phyloP scores from a whole-genome alignment of 768 basidiomycete genomes.

The Termitomyces titanicus region DNA sequence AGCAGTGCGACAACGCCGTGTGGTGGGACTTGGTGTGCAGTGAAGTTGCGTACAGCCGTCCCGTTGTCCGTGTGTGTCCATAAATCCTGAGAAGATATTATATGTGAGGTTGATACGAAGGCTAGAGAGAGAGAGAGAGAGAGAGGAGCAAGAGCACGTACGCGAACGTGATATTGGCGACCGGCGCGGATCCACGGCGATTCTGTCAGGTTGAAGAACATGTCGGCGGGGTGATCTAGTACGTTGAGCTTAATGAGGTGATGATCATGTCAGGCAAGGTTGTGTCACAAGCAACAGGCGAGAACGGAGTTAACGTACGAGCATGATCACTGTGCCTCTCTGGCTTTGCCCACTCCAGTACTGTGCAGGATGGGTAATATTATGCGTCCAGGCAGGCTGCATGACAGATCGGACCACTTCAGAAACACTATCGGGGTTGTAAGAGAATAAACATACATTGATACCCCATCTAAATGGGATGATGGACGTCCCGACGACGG shows the following conservation, averaged over 20 bases:
- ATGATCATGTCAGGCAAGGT: background rate
- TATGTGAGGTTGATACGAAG: background rate
- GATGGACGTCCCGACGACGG: slow-evolving; percentile 56
- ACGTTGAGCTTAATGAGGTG: slow-evolving; percentile 47
- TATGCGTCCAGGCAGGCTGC: slow-evolving; percentile 35
- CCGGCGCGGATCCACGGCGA: slow-evolving; percentile 67
- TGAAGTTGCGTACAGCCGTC: slow-evolving; percentile 60
- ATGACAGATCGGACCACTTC: background rate
- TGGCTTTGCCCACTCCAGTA: slow-evolving; percentile 63
- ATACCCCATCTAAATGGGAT: slow-evolving; percentile 69
- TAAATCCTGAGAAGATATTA: slow-evolving; percentile 46
- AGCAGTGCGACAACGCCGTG: slow-evolving; percentile 71
- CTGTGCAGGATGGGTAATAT: slow-evolving; percentile 51
- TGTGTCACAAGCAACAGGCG: too few relatives aligned
- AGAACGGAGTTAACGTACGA: slow-evolving; percentile 34
- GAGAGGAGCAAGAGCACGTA: slow-evolving; percentile 27
- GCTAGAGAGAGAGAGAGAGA: too few relatives aligned
- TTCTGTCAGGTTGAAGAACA: slow-evolving; percentile 61
- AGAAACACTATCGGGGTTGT: background rate
- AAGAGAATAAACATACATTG: slow-evolving; percentile 37
- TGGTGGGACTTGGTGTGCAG: slow-evolving; percentile 48
- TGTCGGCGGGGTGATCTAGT: slow-evolving; percentile 44
- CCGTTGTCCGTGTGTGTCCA: slow-evolving; percentile 75
- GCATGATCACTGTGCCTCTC: slow-evolving; percentile 63
- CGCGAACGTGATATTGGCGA: slow-evolving; percentile 57